Evolutionary conservation across 345 rosid species (phyloP).

Genomic region (Eutrema yunnanense): DNA sequence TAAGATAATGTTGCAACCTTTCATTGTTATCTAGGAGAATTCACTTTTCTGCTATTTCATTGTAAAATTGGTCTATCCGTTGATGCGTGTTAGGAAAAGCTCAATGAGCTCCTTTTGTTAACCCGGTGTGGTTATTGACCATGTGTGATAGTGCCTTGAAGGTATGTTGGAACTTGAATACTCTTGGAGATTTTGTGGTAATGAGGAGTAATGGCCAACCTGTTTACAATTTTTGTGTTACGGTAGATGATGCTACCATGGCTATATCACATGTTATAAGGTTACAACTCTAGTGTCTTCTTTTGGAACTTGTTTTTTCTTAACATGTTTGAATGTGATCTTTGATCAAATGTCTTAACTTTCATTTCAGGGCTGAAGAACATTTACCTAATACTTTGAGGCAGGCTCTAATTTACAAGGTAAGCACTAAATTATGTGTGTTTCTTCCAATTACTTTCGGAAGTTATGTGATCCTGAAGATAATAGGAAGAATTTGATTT

Average conservation of each 20-base stretch:
- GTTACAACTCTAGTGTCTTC: slow-evolving; percentile 31
- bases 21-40: background rate
- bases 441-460: slow-evolving; percentile 6
- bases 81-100: background rate
- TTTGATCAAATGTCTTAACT: slow-evolving; percentile 6
- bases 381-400: slow-evolving; percentile 89
- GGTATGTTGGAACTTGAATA: slow-evolving; percentile 91
- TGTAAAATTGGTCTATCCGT: background rate
- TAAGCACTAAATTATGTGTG: slow-evolving; percentile 18
- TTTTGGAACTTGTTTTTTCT: too few relatives aligned
- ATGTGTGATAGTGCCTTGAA: slow-evolving; percentile 60
- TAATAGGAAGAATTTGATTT: slow-evolving; percentile 3
- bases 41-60: background rate
- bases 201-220: slow-evolving; percentile 98
- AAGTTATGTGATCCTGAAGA: slow-evolving; percentile 10
- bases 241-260: slow-evolving; percentile 96
- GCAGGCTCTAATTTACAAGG: slow-evolving; percentile 93
- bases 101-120: background rate
- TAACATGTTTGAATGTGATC: background rate
- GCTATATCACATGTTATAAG: slow-evolving; percentile 95
- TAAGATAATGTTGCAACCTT: background rate
- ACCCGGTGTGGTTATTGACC: slow-evolving; percentile 32
- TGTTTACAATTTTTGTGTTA: slow-evolving; percentile 91
- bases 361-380: slow-evolving; percentile 77
- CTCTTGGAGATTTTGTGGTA: slow-evolving; percentile 92